These are phyloP conservation scores for Colletotrichum sp. DNA, from an alignment of 2,329 filamentous ascomycete species.

Conservation along the genomic window DNA sequence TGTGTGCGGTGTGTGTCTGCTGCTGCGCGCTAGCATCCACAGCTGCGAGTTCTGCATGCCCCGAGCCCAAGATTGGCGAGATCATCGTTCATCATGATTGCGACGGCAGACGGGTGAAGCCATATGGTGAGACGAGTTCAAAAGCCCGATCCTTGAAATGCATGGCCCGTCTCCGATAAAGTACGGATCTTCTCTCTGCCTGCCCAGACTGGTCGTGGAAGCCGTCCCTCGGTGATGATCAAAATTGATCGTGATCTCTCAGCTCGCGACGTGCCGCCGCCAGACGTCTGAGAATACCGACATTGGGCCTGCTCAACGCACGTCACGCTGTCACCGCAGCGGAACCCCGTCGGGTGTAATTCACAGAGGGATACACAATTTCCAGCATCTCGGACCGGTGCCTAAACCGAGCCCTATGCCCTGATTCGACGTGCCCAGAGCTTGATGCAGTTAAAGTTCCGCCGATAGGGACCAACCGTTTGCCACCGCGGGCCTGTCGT, in stretches of 20 bases:
- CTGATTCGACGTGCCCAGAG: neutral
- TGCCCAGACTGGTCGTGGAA: neutral
- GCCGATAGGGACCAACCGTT: neutral
- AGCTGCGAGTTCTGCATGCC: conserved; percentile 1
- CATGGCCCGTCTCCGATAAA: conserved; percentile 7
- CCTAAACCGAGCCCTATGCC: neutral
- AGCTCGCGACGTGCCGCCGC: neutral
- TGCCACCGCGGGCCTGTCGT: neutral
- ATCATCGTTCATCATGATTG: conserved; percentile 1
- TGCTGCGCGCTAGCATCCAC: neutral
- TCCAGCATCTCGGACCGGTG: neutral
- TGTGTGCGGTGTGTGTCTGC: neutral
- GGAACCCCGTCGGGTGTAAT: neutral
- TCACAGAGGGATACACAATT: neutral
- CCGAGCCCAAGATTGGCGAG: conserved; percentile 13
- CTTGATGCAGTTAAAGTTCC: conserved; percentile 7
- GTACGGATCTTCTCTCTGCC: conserved; percentile 9
- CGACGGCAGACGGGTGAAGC: neutral
- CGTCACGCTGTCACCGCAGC: neutral
- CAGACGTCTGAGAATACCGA: neutral
- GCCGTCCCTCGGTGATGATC: conserved; percentile 4
- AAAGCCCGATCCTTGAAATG: neutral
- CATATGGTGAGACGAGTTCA: neutral
- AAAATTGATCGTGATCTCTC: neutral
- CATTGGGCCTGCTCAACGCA: neutral